Evolutionary conservation across 2,329 filamentous ascomycete genomes (phyloP).

Genomic region (Pyrenophora teres): DNA sequence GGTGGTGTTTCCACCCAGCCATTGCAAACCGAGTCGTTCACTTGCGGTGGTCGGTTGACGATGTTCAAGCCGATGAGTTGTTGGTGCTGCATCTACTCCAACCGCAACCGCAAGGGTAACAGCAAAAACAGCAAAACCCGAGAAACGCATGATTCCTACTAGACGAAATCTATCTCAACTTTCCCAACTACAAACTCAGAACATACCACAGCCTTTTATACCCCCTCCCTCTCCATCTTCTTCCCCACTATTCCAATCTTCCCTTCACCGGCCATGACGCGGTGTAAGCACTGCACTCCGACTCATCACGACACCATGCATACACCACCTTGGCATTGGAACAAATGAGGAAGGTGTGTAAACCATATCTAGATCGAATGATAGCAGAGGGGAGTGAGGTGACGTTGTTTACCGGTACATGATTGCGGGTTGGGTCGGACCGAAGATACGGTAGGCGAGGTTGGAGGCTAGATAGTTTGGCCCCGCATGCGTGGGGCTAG

Average conservation of each 20-base stretch:
- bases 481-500: too few relatives aligned
- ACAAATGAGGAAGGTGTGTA: not conserved
- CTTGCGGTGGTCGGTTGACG: constrained; percentile 24
- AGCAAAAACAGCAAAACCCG: not conserved
- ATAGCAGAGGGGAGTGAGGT: too few relatives aligned
- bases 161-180: too few relatives aligned
- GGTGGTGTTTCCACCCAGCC: constrained; percentile 26
- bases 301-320: not conserved
- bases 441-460: too few relatives aligned
- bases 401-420: too few relatives aligned
- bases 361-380: not conserved
- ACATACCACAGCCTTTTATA: not conserved
- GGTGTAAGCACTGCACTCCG: too few relatives aligned
- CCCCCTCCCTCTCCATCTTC: not conserved
- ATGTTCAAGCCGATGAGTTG: not conserved
- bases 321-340: not conserved
- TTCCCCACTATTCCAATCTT: not conserved
- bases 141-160: not conserved
- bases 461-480: too few relatives aligned
- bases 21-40: constrained; percentile 27
- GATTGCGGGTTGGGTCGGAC: too few relatives aligned
- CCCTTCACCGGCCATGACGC: not conserved
- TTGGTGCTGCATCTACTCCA: not conserved
- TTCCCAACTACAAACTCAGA: too few relatives aligned
- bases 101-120: not conserved